Conservation (phyloP, 2,329 filamentous ascomycete species). For the Mollisiaceae sp. region DNA sequence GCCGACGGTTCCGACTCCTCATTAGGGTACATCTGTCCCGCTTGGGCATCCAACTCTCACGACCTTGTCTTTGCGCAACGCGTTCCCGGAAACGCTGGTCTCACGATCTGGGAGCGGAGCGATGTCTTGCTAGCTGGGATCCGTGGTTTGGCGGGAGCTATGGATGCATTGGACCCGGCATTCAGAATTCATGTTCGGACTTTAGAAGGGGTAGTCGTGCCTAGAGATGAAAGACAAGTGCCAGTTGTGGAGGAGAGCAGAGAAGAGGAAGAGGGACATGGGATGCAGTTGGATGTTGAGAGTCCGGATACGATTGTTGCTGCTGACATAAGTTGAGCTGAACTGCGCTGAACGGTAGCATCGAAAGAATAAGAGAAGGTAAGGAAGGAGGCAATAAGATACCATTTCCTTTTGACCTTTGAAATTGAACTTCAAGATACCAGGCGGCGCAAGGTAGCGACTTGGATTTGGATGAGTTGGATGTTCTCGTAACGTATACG, state of each 20-base stretch:
- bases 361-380: background rate
- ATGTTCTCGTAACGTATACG: too few relatives aligned
- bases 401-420: background rate
- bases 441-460: too few relatives aligned
- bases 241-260: conserved; percentile 17
- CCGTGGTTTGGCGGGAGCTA: conserved; percentile 31
- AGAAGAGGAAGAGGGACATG: conserved; percentile 23
- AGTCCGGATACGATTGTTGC: conserved; percentile 39
- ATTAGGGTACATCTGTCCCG: conserved; percentile 34
- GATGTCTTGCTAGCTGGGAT: conserved; percentile 37
- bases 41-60: conserved; percentile 33
- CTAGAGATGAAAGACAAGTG: background rate
- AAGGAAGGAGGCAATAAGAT: background rate
- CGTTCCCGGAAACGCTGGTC: conserved; percentile 30
- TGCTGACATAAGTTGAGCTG: conserved; percentile 22
- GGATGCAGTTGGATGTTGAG: conserved; percentile 37
- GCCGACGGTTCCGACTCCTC: conserved; percentile 21
- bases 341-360: background rate
- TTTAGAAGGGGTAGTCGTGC: conserved; percentile 33
- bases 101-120: conserved; percentile 33
- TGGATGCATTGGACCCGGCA: conserved; percentile 30
- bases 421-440: too few relatives aligned
- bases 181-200: conserved; percentile 24
- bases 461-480: too few relatives aligned
- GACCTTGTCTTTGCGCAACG: conserved; percentile 37